These are phyloP conservation scores for Alternaria brassicicola DNA, from an alignment of 2,329 filamentous ascomycete genomes.

Conservation along the genomic window DNA sequence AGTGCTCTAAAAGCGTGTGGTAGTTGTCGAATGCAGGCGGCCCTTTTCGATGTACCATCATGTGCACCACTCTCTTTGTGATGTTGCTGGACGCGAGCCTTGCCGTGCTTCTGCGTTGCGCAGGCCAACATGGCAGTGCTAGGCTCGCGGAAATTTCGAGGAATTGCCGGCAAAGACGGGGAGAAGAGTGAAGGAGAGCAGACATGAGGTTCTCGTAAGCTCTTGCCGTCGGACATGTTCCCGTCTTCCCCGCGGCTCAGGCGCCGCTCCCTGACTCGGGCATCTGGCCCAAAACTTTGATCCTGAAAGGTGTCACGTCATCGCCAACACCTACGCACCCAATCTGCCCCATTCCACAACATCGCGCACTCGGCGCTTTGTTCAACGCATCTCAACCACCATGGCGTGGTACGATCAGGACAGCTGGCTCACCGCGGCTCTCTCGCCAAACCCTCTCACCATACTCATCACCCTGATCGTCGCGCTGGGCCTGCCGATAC, in stretches of 20 bases:
- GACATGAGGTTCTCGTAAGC: constrained; percentile 42
- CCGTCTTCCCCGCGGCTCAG: constrained; percentile 23
- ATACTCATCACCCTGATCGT: constrained; percentile 73
- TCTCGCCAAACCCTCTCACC: constrained; percentile 53
- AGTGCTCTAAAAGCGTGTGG: constrained; percentile 36
- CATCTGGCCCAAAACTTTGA: constrained; percentile 18
- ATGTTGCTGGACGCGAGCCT: constrained; percentile 7
- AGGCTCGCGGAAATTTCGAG: not conserved
- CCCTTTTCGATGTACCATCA: constrained; percentile 20
- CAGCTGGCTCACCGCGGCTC: constrained; percentile 55
- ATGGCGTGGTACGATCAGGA: constrained; percentile 50
- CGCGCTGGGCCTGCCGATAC: constrained; percentile 73
- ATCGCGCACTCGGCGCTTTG: not conserved
- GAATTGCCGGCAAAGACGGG: not conserved
- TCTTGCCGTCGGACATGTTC: constrained; percentile 18
- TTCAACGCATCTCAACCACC: not conserved
- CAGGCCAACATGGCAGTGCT: not conserved
- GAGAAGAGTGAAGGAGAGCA: not conserved
- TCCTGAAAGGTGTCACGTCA: constrained; percentile 29
- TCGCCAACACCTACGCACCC: constrained; percentile 12
- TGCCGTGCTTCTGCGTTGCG: constrained; percentile 1
- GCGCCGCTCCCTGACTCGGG: constrained; percentile 8
- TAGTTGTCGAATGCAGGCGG: constrained; percentile 37
- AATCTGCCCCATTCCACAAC: not conserved
- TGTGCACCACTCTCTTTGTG: not conserved